Evolutionary conservation across 164 flowering plant genomes (phyloP).

Genomic region (Tinospora cordifolia): DNA sequence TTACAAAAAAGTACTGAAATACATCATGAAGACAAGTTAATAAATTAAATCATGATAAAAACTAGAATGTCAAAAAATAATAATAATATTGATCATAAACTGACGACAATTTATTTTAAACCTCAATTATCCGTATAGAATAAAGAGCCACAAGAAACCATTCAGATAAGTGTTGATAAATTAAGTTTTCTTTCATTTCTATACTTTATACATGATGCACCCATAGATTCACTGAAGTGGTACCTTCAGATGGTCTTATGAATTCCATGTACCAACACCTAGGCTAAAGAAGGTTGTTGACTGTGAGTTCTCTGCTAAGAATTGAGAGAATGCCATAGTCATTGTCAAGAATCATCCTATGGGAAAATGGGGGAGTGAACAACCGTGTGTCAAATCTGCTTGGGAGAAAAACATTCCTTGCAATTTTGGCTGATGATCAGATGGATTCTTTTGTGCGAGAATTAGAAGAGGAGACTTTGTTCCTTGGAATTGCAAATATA

Average conservation of each 20-base stretch:
- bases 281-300: no score
- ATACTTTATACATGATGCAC: not conserved
- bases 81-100: not conserved
- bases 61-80: not conserved
- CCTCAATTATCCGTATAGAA: not conserved
- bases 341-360: no score
- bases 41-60: not conserved
- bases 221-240: not conserved
- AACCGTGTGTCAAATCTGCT: no score
- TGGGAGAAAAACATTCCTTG: no score
- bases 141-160: not conserved
- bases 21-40: no score
- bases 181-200: not conserved
- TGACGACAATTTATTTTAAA: not conserved
- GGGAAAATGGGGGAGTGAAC: no score
- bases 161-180: not conserved
- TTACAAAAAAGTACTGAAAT: not conserved
- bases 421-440: no score
- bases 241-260: not conserved
- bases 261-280: not conserved
- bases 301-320: no score
- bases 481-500: no score
- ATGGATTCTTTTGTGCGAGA: no score
- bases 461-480: no score
- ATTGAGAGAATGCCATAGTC: no score